Percentiles rank a stretch among this genome's conserved stretches.
phyloP scores from a whole-genome alignment of 2,329 filamentous ascomycete species.

The Trichoderma koningii region DNA sequence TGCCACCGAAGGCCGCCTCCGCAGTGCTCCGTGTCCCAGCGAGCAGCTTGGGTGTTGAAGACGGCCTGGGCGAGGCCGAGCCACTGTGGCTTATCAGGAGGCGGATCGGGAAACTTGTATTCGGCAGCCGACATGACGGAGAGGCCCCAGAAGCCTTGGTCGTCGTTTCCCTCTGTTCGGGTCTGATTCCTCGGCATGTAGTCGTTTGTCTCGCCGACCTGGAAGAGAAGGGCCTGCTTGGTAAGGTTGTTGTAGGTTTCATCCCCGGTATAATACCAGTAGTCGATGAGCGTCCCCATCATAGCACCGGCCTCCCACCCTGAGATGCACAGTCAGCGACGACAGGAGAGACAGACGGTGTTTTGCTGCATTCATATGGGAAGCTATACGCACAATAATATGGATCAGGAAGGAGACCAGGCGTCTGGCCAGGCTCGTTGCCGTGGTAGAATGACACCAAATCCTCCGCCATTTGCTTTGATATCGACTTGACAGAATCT shows the following conservation, averaged over 20 bases:
- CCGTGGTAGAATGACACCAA: constrained; percentile 50
- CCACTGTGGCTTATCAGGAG: constrained; percentile 61
- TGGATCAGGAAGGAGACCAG: constrained; percentile 54
- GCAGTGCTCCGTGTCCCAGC: constrained; percentile 71
- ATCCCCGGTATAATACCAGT: constrained; percentile 82
- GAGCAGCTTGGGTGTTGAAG: constrained; percentile 74
- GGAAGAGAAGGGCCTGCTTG: constrained; percentile 69
- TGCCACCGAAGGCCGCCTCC: constrained; percentile 82
- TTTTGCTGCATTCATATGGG: neutral
- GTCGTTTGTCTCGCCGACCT: constrained; percentile 71
- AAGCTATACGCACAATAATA: constrained; percentile 53
- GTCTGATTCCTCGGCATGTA: constrained; percentile 79
- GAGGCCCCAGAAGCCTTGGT: constrained; percentile 74
- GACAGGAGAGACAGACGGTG: neutral
- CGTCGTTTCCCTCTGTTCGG: constrained; percentile 69
- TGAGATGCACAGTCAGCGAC: constrained; percentile 33
- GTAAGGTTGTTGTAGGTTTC: constrained; percentile 68
- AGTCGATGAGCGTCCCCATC: constrained; percentile 72
- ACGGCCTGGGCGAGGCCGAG: constrained; percentile 74
- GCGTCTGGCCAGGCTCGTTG: constrained; percentile 52
- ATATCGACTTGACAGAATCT: constrained; percentile 55
- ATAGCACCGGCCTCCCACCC: constrained; percentile 77
- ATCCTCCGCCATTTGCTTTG: constrained; percentile 55
- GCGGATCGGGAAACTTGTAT: constrained; percentile 64
- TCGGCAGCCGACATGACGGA: constrained; percentile 72